Conservation (phyloP, 2,329 filamentous ascomycete genomes). For the Aschersonia sp. region DNA sequence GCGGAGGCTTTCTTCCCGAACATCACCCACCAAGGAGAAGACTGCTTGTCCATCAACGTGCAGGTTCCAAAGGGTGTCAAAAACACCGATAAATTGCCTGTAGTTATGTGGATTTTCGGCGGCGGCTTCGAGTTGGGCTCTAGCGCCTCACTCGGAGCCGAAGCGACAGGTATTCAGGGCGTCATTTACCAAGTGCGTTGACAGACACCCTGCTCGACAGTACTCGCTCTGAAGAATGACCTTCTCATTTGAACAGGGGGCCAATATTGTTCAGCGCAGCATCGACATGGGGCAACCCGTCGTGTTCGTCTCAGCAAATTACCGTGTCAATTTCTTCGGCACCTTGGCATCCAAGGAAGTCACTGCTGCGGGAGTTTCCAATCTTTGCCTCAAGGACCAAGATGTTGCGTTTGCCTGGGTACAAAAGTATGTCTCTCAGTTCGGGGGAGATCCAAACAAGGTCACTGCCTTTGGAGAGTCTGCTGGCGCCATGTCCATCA, state of each 20-base stretch:
- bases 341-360: constrained; percentile 30
- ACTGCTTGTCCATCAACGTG: constrained; percentile 36
- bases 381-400: constrained; percentile 28
- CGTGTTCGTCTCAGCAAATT: constrained; percentile 33
- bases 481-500: constrained; percentile 33
- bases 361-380: constrained; percentile 25
- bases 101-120: constrained; percentile 30
- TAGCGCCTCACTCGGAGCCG: constrained; percentile 17
- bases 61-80: constrained; percentile 28
- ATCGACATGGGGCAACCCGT: constrained; percentile 20
- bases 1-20: too few relatives aligned
- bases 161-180: constrained; percentile 21
- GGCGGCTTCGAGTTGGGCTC: constrained; percentile 28
- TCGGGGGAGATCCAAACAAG: constrained; percentile 29
- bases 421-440: constrained; percentile 25
- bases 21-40: constrained; percentile 15
- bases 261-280: constrained; percentile 8
- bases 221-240: neutral
- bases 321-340: constrained; percentile 32
- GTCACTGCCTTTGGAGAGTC: constrained; percentile 37
- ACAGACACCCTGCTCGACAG: too few relatives aligned
- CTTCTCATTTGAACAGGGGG: neutral
- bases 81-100: constrained; percentile 21
- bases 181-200: constrained; percentile 2
- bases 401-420: constrained; percentile 33